A percentile compares a stretch with the other conserved stretches of the same genome.
These are phyloP conservation scores for Camelina neglecta DNA, from an alignment of 345 rosid species.

Conservation along the genomic window DNA sequence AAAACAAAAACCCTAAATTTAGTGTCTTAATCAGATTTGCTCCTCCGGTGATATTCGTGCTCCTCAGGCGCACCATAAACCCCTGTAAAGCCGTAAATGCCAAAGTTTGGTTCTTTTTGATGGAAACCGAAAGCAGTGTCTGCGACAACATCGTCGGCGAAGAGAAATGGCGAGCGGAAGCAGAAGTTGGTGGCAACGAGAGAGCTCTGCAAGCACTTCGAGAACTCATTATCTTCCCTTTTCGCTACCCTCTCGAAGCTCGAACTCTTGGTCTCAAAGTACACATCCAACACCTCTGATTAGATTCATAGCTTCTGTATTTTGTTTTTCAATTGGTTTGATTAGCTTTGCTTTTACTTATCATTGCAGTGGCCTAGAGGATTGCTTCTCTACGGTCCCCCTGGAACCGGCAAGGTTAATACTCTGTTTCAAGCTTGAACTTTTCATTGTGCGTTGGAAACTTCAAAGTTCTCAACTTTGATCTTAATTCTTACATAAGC, in stretches of 20 bases:
- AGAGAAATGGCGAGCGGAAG: slow-evolving; percentile 67
- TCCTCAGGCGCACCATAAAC: slow-evolving; percentile 32
- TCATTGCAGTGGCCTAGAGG: slow-evolving; percentile 81
- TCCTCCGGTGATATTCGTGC: background rate
- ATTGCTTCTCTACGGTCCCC: slow-evolving; percentile 87
- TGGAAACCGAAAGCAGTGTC: slow-evolving; percentile 38
- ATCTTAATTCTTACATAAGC: background rate
- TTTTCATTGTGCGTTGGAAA: background rate
- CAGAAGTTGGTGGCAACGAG: slow-evolving; percentile 75
- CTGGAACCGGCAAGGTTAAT: slow-evolving; percentile 92
- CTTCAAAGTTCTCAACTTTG: slow-evolving; percentile 13
- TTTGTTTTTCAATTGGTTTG: background rate
- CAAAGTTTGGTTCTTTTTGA: slow-evolving; percentile 10
- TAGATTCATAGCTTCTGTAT: background rate
- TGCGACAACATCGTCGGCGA: slow-evolving; percentile 35
- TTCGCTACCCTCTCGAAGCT: slow-evolving; percentile 72
- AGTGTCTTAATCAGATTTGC: background rate
- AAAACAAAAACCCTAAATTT: slow-evolving; percentile 3
- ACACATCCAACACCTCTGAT: background rate
- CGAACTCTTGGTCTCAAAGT: slow-evolving; percentile 82
- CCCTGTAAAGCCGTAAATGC: slow-evolving; percentile 3
- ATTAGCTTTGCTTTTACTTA: slow-evolving; percentile 9
- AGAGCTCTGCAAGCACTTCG: slow-evolving; percentile 82
- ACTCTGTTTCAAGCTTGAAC: slow-evolving; percentile 16
- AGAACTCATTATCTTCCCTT: slow-evolving; percentile 80